Percentiles rank a stretch among this genome's conserved stretches.
Conservation (phyloP, 2,329 filamentous ascomycete genomes). For the Fusarium tuaranense region DNA sequence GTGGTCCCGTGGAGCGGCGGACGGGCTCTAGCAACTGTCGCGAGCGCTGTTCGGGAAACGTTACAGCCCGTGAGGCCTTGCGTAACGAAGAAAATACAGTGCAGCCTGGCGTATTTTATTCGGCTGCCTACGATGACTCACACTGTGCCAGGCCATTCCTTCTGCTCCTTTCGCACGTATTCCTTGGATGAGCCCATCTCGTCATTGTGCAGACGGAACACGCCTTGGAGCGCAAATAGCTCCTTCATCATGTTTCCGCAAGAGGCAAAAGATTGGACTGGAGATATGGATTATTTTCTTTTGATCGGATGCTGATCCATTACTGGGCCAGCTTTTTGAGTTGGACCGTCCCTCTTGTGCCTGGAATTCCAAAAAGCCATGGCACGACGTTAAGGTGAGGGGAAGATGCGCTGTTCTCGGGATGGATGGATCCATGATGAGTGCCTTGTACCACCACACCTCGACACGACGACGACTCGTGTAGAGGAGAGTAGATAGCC, state of each 20-base stretch:
- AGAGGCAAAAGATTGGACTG: conserved; percentile 14
- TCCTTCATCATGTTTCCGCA: neutral
- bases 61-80: neutral
- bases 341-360: neutral
- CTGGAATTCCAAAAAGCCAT: neutral
- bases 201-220: conserved; percentile 33
- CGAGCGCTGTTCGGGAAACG: conserved; percentile 9
- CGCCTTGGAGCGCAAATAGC: neutral
- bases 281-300: neutral
- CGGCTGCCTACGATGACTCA: neutral
- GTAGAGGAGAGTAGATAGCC: neutral
- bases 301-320: conserved; percentile 23
- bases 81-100: conserved; percentile 4
- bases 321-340: neutral
- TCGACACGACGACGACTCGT: neutral
- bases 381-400: conserved; percentile 8
- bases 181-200: conserved; percentile 18
- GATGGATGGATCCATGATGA: neutral
- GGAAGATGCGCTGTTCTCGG: neutral
- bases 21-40: conserved; percentile 11
- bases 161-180: conserved; percentile 20
- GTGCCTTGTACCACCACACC: conserved; percentile 7
- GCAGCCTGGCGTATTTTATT: conserved; percentile 3
- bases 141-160: conserved; percentile 19
- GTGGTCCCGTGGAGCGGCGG: conserved; percentile 15